A percentile compares a stretch with the other conserved stretches of the same genome.
These are phyloP conservation scores for Drosera spatulata DNA, from an alignment of 179 eudicot genomes.

Conservation along the genomic window DNA sequence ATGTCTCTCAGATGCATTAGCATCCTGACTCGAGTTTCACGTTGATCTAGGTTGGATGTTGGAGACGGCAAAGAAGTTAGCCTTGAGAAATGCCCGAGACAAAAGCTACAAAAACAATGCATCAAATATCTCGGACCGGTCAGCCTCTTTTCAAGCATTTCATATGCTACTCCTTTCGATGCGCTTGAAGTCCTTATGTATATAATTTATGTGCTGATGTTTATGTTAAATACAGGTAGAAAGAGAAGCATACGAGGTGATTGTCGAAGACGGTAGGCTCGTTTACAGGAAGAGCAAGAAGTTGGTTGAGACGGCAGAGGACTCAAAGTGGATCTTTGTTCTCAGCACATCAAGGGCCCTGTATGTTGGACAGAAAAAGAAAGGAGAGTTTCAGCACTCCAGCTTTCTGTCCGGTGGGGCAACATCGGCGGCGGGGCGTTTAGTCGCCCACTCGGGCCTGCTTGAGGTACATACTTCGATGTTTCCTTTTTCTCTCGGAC, in stretches of 20 bases:
- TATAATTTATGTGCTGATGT: not conserved
- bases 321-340: conserved; percentile 84
- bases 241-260: conserved; percentile 66
- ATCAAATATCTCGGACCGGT: conserved; percentile 12
- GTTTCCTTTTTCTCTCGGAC: not conserved
- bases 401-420: conserved; percentile 53
- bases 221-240: conserved; percentile 43
- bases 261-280: conserved; percentile 73
- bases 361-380: conserved; percentile 79
- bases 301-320: conserved; percentile 50
- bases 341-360: conserved; percentile 73
- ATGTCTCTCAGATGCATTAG: not conserved
- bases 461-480: conserved; percentile 47
- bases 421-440: conserved; percentile 82
- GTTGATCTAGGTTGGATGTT: conserved; percentile 71
- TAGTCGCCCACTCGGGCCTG: conserved; percentile 55
- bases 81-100: conserved; percentile 55
- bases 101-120: not conserved
- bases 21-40: not conserved
- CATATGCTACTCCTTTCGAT: not conserved
- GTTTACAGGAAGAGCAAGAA: conserved; percentile 43
- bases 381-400: conserved; percentile 48
- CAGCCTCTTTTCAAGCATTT: conserved; percentile 7
- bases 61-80: conserved; percentile 85
- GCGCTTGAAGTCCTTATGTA: not conserved